These are phyloP conservation scores for Aspergillus mulundensis DNA, from an alignment of 495 filamentous ascomycete species.

Conservation along the genomic window DNA sequence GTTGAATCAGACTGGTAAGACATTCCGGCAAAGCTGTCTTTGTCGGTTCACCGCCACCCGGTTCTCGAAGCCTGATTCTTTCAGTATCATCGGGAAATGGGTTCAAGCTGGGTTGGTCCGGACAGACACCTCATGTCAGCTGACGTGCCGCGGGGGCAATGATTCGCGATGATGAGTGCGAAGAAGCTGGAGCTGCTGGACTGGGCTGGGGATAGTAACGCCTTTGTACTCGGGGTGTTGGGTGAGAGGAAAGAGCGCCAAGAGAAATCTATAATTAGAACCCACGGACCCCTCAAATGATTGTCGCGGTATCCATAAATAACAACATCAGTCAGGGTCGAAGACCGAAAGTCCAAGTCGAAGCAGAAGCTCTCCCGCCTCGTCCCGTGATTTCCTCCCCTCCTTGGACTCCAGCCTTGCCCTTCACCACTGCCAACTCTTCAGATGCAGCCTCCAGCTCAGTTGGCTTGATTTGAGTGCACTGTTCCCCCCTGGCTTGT, in stretches of 20 bases:
- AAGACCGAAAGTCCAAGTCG: too few species aligned
- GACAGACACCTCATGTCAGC: neutral
- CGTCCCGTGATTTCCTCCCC: conserved; percentile 13
- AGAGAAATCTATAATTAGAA: conserved; percentile 17
- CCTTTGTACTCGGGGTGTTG: neutral
- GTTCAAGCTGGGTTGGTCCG: neutral
- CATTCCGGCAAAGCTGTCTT: neutral
- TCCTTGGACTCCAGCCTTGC: neutral
- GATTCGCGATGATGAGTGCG: neutral
- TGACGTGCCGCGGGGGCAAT: neutral
- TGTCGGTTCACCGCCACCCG: conserved; percentile 1
- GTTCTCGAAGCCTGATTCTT: neutral
- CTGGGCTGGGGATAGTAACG: neutral
- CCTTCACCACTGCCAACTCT: conserved; percentile 2
- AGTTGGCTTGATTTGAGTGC: conserved; percentile 1
- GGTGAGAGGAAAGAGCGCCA: neutral
- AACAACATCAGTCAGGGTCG: conserved; percentile 3
- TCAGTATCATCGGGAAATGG: neutral
- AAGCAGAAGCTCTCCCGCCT: conserved; percentile 3
- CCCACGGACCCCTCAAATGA: conserved; percentile 9
- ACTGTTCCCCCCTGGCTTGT: neutral
- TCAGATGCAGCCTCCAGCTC: conserved; percentile 11
- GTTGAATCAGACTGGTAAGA: neutral
- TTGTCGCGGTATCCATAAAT: conserved; percentile 5
- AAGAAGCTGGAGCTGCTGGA: neutral